phyloP scores from a whole-genome alignment of 352 stramenopile species.

The Phytophthora europaea region DNA sequence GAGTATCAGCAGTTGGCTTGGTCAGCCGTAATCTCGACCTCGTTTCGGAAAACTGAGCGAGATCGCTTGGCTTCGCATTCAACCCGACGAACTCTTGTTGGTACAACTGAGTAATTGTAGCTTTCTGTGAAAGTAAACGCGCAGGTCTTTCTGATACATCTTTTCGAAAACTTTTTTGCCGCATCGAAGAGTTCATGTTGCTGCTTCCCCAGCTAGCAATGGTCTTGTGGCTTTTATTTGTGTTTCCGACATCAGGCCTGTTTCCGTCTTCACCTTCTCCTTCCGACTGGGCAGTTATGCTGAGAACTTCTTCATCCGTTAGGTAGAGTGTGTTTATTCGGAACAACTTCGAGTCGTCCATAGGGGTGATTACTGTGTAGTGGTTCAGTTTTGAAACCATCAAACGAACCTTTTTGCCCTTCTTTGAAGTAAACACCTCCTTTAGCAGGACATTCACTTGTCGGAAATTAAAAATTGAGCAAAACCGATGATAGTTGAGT shows the following conservation, averaged over 20 bases:
- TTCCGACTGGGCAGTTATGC: slow-evolving; percentile 11
- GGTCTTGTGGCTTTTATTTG: slow-evolving; percentile 8
- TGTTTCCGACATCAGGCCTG: background rate
- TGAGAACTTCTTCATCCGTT: slow-evolving; percentile 62
- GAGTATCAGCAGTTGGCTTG: slow-evolving; percentile 53
- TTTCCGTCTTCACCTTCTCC: slow-evolving; percentile 6
- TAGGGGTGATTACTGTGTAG: slow-evolving; percentile 51
- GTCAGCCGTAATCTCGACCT: slow-evolving; percentile 50
- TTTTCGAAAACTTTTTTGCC: slow-evolving; percentile 32
- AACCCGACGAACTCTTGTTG: slow-evolving; percentile 61
- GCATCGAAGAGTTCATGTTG: slow-evolving; percentile 33
- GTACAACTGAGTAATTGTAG: slow-evolving; percentile 44
- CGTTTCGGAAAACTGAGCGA: slow-evolving; percentile 48
- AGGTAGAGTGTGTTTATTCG: slow-evolving; percentile 71
- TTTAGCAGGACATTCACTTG: slow-evolving; percentile 66
- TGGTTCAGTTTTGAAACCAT: slow-evolving; percentile 73
- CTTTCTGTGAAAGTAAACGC: slow-evolving; percentile 12
- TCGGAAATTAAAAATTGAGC: slow-evolving; percentile 68
- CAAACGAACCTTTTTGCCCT: slow-evolving; percentile 58
- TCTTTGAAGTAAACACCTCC: slow-evolving; percentile 55
- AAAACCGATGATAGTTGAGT: slow-evolving; percentile 82
- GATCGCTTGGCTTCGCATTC: slow-evolving; percentile 44
- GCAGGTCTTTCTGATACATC: slow-evolving; percentile 11
- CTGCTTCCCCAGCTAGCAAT: slow-evolving; percentile 29
- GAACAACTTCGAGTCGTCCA: slow-evolving; percentile 36